Base-by-base conservation (phyloP, 2,329 filamentous ascomycete species). In the Botrytis porri region DNA sequence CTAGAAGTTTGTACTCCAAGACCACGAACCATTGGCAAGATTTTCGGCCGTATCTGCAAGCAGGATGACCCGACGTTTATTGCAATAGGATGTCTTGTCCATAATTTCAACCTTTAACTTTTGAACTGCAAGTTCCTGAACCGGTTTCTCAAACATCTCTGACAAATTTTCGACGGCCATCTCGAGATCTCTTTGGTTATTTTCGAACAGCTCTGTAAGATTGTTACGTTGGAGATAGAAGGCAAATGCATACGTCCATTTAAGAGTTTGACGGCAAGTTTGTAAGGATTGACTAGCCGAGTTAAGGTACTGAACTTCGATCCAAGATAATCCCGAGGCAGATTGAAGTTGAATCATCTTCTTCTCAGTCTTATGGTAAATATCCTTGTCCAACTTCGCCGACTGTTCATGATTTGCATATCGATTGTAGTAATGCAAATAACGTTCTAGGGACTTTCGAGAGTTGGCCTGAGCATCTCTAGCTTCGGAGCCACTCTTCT, bases 401-500 rank as follows among this genome's bases (percentile, higher is more conserved):
- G 95, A 98, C 83, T 98, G 96, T 82, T 99, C 96, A 84, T 99
- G 96, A 83, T 99, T 99, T 76, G 96, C 95, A 80, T 98, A 99
- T 66, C 96, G 93, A 81, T 99, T 99, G 85, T 99, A 99, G 85
- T 99, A 99, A 82, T 99, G 95, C 12, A 99, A 85, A 77, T 99
- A 99, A n/a, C 96, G 90, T 82, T 99, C 95, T 25, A 99, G 85
- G 0, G 93, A 97, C 43, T 95, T 92, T 39, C 96, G 88, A 14
- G 94, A 97, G 81, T 92, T 94, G 3, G 96, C 94, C 81, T 99
- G 96, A 1, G 94, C 94, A 81, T 97, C 94, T 51, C 96, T 88
- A 7, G 96, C 96, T 73, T 98, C 95, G 0, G 90, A 87, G 2
- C 96, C 96, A 76, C 93, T 97, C 86, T 96, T 98, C 84, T 98